Percentiles rank a stretch among this genome's conserved stretches.
Evolutionary conservation across 371 early-diverging fungal species (phyloP).

Genomic region (Apophysomyces ossiformis): DNA sequence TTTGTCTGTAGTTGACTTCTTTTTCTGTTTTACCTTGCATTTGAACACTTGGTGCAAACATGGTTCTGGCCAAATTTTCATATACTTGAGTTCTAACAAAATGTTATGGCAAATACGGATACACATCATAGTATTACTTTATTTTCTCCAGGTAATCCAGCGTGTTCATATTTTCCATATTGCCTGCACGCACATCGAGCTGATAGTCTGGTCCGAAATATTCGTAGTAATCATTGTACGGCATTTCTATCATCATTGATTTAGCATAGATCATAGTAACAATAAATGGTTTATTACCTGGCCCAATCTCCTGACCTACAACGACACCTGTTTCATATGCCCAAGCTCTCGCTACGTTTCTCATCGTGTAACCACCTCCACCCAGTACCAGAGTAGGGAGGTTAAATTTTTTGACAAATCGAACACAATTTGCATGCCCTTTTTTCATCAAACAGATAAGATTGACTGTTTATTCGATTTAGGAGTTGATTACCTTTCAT

Average conservation of each 20-base stretch:
- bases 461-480: too few relatives aligned
- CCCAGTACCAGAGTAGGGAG: slow-evolving; percentile 96
- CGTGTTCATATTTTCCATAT: slow-evolving; percentile 90
- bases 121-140: slow-evolving; percentile 33
- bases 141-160: slow-evolving; percentile 83
- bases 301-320: slow-evolving; percentile 75
- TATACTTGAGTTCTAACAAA: slow-evolving; percentile 48
- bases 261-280: not conserved
- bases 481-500: slow-evolving; percentile 67
- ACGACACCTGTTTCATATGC: slow-evolving; percentile 97
- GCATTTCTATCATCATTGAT: slow-evolving; percentile 52
- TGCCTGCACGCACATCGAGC: slow-evolving; percentile 84
- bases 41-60: slow-evolving; percentile 76
- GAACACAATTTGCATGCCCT: slow-evolving; percentile 93
- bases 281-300: slow-evolving; percentile 35
- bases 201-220: slow-evolving; percentile 86
- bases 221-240: slow-evolving; percentile 87
- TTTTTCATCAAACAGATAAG: slow-evolving; percentile 18
- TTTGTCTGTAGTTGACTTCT: not conserved
- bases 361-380: slow-evolving; percentile 99
- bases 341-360: slow-evolving; percentile 98
- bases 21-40: slow-evolving; percentile 44
- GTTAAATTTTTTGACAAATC: slow-evolving; percentile 91
- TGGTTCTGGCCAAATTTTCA: slow-evolving; percentile 81
- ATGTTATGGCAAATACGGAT: not conserved